A percentile compares a stretch with the other conserved stretches of the same genome.
Conservation (phyloP, 2,329 filamentous ascomycete genomes). For the Apiospora arundinis region DNA sequence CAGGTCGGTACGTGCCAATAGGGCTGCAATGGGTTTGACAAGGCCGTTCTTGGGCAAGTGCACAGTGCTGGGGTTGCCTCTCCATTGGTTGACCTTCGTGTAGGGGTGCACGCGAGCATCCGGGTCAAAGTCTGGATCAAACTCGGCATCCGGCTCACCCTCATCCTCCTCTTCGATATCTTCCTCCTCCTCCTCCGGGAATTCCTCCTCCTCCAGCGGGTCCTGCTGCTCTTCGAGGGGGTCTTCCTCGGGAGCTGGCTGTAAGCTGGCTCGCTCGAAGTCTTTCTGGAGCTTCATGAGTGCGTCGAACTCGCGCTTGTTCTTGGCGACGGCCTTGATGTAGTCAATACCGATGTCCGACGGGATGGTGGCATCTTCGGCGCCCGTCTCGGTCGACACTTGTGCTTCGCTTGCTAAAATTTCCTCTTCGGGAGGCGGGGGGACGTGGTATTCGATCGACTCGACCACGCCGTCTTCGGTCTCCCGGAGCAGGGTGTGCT, state of each 20-base stretch:
- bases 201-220: conserved; percentile 35
- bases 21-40: conserved; percentile 69
- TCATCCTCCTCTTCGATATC: conserved; percentile 35
- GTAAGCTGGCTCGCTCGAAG: conserved; percentile 54
- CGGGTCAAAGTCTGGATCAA: conserved; percentile 38
- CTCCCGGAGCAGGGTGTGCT: conserved; percentile 59
- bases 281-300: conserved; percentile 63
- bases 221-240: conserved; percentile 2
- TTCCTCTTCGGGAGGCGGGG: not conserved
- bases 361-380: conserved; percentile 32
- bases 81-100: conserved; percentile 76
- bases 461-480: conserved; percentile 64
- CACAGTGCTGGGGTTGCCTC: conserved; percentile 75
- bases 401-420: conserved; percentile 28
- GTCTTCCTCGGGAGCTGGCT: conserved; percentile 36
- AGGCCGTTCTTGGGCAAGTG: conserved; percentile 75
- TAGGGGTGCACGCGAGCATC: conserved; percentile 72
- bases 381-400: conserved; percentile 27
- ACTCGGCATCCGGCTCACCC: conserved; percentile 42
- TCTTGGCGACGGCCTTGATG: conserved; percentile 57
- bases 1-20: conserved; percentile 72
- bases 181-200: conserved; percentile 39
- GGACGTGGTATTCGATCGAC: conserved; percentile 59
- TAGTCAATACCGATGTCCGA: conserved; percentile 48
- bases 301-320: conserved; percentile 60